These are phyloP conservation scores for Quambalaria eucalypti DNA, from an alignment of 1,284 basidiomycete genomes.

Conservation along the genomic window DNA sequence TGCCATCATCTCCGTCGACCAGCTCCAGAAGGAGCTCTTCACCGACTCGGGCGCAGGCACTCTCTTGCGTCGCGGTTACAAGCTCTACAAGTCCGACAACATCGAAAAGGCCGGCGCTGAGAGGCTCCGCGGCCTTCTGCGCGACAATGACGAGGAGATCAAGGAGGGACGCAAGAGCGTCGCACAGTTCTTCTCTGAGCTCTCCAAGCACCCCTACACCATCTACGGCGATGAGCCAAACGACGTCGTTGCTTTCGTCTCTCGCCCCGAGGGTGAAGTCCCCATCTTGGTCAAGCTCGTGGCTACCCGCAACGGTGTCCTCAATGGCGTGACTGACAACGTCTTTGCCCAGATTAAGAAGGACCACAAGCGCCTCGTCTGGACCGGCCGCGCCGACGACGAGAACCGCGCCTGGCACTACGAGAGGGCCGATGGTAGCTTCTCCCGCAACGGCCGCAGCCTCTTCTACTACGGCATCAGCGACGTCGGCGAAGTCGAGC, in stretches of 20 bases:
- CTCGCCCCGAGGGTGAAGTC: conserved; percentile 77
- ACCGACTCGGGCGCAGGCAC: conserved; percentile 97
- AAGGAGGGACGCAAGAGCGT: conserved; percentile 74
- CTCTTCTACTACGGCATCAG: conserved; percentile 97
- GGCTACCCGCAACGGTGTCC: conserved; percentile 72
- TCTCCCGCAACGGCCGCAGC: conserved; percentile 80
- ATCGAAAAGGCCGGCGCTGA: conserved; percentile 81
- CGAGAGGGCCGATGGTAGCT: conserved; percentile 92
- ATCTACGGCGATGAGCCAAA: conserved; percentile 97
- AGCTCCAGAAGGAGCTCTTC: conserved; percentile 95
- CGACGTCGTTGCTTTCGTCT: conserved; percentile 88
- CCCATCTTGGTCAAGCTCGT: conserved; percentile 90
- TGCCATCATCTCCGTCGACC: conserved; percentile 88
- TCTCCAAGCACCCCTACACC: conserved; percentile 64
- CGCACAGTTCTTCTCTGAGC: conserved; percentile 73
- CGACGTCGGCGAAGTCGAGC: conserved; percentile 82
- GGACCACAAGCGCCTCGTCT: conserved; percentile 88
- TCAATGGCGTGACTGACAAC: conserved; percentile 93
- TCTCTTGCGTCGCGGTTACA: conserved; percentile 92
- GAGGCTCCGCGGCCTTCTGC: conserved; percentile 57
- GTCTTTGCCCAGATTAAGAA: conserved; percentile 91
- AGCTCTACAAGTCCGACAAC: conserved; percentile 78
- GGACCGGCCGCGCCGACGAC: conserved; percentile 90
- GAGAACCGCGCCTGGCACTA: conserved; percentile 97
- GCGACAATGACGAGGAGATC: conserved; percentile 89